Base-by-base conservation (phyloP, 2,329 filamentous ascomycete species). In the Diaporthe ampelina region DNA sequence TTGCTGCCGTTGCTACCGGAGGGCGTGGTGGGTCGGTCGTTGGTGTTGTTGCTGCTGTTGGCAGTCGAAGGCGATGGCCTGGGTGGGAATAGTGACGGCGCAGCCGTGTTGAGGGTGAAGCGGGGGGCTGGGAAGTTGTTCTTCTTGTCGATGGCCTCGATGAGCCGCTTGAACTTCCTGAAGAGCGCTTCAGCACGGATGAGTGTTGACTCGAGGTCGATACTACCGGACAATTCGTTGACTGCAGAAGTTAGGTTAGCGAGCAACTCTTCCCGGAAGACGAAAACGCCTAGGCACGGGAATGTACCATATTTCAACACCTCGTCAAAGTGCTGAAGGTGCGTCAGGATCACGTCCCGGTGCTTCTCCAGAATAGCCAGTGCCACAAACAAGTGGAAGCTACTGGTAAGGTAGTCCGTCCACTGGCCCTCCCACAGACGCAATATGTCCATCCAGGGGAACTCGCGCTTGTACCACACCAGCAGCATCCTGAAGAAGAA, bases 401-500 rank as follows among this genome's bases (percentile, higher is more conserved):
- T 95, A 78, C 94, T 94, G 80, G 91, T 95, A 75, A 95, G 84
- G 79, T 93, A 97, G 82, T 99, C 97, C 2, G 97, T 98, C 97
- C 97, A 99, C 3, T 98, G 85, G 0, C 90, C 88, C 83, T 99
- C 97, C 97, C 97, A 99, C 5, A 99, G 86, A 24, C 94, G 90
- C 45, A 98, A 86, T 15, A 98, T 91, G 80, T 98, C 95, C 63
- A 89, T 83, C 94, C 96, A 99, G 78, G 91, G 90, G 79, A 99
- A 99, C 83, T 99, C 97, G 63, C 97, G 93, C 87, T 99, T 99
- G 84, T 97, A 99, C 97, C 97, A 99, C 13, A 99, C 97, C 1
- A 99, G 88, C 45, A 99, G 88, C 97, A 98, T 98, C 75, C 97
- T 94, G 90, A 98, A 99, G 87, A 99, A 98, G 87, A 99, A 99